These are phyloP conservation scores for Setomelanomma holmii DNA, from an alignment of 2,329 filamentous ascomycete genomes.

Conservation along the genomic window DNA sequence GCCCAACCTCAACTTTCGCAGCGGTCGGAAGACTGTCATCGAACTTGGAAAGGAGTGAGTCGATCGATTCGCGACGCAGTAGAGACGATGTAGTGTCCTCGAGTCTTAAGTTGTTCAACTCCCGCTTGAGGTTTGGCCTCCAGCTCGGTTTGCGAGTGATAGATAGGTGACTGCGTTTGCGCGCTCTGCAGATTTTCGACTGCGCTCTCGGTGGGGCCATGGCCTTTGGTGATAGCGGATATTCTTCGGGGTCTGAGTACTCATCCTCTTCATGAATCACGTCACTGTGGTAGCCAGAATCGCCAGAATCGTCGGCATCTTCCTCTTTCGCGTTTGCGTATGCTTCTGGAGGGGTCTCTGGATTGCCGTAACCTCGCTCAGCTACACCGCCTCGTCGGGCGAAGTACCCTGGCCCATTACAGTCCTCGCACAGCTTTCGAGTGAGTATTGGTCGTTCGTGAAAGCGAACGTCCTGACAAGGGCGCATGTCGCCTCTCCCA, in stretches of 20 bases:
- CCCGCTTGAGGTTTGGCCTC: constrained; percentile 34
- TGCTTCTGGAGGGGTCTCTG: constrained; percentile 2
- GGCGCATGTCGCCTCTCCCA: constrained; percentile 8
- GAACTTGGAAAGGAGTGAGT: constrained; percentile 16
- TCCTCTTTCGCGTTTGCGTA: constrained; percentile 14
- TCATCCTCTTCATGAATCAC: constrained; percentile 26
- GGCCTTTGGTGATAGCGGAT: constrained; percentile 24
- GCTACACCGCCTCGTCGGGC: constrained; percentile 35
- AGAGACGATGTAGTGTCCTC: constrained; percentile 3
- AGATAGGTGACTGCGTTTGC: constrained; percentile 16
- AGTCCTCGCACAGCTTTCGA: constrained; percentile 24
- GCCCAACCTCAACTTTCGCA: not conserved
- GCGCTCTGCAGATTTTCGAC: constrained; percentile 2
- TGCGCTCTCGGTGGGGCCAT: constrained; percentile 5
- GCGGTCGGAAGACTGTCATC: constrained; percentile 1
- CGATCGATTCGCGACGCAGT: constrained; percentile 15
- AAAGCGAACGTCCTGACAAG: constrained; percentile 26
- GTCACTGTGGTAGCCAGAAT: constrained; percentile 28
- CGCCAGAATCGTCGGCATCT: constrained; percentile 23
- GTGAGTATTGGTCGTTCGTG: constrained; percentile 25
- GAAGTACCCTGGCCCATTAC: constrained; percentile 29
- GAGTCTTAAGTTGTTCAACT: constrained; percentile 10
- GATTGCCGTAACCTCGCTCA: constrained; percentile 28
- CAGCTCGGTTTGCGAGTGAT: constrained; percentile 26
- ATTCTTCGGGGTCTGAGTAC: constrained; percentile 13